phyloP scores from a whole-genome alignment of 768 basidiomycete genomes.

The Psilocybe tampanensis region DNA sequence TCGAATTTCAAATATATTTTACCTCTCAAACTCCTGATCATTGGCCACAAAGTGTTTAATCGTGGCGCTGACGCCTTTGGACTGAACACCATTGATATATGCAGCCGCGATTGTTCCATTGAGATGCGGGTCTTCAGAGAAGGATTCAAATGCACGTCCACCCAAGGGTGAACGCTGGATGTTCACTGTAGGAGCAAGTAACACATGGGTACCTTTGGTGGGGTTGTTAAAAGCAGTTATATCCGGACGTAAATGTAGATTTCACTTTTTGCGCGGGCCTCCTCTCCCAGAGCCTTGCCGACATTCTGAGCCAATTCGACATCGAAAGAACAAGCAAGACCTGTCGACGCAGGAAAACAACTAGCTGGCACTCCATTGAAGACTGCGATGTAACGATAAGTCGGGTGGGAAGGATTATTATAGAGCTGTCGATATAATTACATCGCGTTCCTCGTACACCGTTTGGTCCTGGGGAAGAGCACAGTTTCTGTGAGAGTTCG shows the following conservation, averaged over 20 bases:
- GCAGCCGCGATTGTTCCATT: conserved; percentile 58
- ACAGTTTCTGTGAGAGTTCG: background rate
- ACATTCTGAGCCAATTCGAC: conserved; percentile 46
- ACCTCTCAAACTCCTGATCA: conserved; percentile 63
- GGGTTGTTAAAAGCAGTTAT: background rate
- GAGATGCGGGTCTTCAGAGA: conserved; percentile 62
- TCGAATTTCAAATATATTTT: background rate
- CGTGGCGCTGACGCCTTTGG: conserved; percentile 56
- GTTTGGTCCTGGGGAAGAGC: conserved; percentile 41
- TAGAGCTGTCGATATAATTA: conserved; percentile 28
- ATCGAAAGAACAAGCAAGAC: conserved; percentile 59
- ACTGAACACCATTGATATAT: conserved; percentile 66
- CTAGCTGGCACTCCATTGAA: conserved; percentile 59
- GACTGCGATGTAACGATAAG: conserved; percentile 29
- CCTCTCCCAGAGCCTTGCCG: conserved; percentile 55
- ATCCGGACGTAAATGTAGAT: background rate
- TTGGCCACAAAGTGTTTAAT: conserved; percentile 69
- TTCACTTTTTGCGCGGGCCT: conserved; percentile 50
- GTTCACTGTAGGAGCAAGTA: conserved; percentile 68
- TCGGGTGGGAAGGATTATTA: conserved; percentile 41
- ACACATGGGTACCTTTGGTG: conserved; percentile 41
- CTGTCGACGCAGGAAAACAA: conserved; percentile 61
- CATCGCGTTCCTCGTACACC: conserved; percentile 50
- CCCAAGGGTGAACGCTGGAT: conserved; percentile 62
- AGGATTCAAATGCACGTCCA: conserved; percentile 62